Evolutionary conservation across 2,329 filamentous ascomycete genomes (phyloP).

Genomic region (Phialophora tarda): DNA sequence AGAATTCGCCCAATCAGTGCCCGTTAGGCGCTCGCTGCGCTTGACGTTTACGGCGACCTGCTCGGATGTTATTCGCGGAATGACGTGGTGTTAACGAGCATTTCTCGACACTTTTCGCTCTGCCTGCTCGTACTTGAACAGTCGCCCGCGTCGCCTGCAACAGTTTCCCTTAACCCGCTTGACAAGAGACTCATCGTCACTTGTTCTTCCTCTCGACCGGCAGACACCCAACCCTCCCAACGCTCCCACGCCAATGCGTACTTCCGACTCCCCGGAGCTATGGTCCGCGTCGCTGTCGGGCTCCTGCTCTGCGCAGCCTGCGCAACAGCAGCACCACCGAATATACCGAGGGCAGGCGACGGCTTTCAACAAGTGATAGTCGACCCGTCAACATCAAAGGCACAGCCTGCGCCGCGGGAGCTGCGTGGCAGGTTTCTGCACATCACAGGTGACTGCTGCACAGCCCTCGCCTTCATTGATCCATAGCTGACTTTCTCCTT

Average conservation of each 20-base stretch:
- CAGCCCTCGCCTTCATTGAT: conserved; percentile 8
- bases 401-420: conserved; percentile 39
- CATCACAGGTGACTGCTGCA: conserved; percentile 70
- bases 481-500: conserved; percentile 25
- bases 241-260: conserved; percentile 1
- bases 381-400: conserved; percentile 9
- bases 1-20: conserved; percentile 2
- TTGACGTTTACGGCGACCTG: not conserved
- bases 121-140: not conserved
- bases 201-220: not conserved
- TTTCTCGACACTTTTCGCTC: not conserved
- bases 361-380: conserved; percentile 20
- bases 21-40: not conserved
- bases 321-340: conserved; percentile 32
- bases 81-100: not conserved
- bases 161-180: not conserved
- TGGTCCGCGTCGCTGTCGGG: conserved; percentile 35
- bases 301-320: conserved; percentile 37
- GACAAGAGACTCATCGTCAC: not conserved
- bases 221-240: not conserved
- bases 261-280: conserved; percentile 7
- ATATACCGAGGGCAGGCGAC: conserved; percentile 11
- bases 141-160: not conserved
- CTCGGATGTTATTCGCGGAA: not conserved
- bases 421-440: conserved; percentile 81